Evolutionary conservation across 768 basidiomycete genomes (phyloP), one percentile per base, ranked within the genome.

Genomic region (Psilocybe cubensis): DNA sequence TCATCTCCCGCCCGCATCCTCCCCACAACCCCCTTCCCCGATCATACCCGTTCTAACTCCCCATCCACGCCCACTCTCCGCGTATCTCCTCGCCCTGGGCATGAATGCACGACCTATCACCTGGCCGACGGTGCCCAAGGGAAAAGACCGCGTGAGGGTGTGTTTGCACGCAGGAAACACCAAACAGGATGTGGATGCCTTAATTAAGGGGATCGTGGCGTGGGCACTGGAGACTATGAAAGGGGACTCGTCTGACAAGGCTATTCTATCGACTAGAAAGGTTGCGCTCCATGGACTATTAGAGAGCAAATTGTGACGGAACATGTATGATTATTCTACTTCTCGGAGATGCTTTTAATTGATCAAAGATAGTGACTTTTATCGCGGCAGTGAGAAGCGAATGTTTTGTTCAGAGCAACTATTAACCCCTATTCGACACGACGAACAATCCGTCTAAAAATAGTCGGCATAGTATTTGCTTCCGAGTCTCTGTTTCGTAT

Each of bases 111-210:
- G 88, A 3, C 86, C 91, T 3, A 93, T 94, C 40, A 86, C 84
- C 9, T 89, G 88, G 78, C 96, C 96, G 0, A 97, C 95, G 0
- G 95, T 97, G 0, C 93, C 95, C 0, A 88, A 87, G 52, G 94
- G 92, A 8, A 83, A 82, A 57, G 90, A 95, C 58, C 83, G 95
- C 17, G 88, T 98, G 2, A 74, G 96, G 2, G 83, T 98, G n/a
- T 98, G 96, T 69, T 66, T 98, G 24, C 91, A 95, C 65, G 86
- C 94, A 0, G 85, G 81, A 1, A 93, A 96, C 65, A 84, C 85
- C 12, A 67, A 52, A 58, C 77, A 74, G 35, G 87, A 96, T 25
- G 78, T 96, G 3, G 81, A 84, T 35, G 67, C 71, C 12, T 72
- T 97, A 18, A 78, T 84, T 0, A 54, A 68, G 1, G 83, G 79